Percentiles rank a stretch among this genome's conserved stretches.
Conservation (phyloP, 306 rosid genomes). For the Oxytropis ochrocephala region DNA sequence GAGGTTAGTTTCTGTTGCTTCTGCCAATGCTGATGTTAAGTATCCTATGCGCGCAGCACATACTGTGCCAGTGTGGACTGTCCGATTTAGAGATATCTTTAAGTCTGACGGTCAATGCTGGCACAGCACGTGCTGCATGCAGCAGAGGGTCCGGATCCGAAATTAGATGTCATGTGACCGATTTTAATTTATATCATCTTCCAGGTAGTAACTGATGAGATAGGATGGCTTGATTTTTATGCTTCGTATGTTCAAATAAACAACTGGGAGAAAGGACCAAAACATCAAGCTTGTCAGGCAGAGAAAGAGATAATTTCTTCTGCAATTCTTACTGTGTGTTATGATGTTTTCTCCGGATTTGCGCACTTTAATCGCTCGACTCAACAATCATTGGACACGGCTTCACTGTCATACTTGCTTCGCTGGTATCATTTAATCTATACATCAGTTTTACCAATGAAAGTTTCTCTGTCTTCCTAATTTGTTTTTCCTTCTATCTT, state of each 20-base stretch:
- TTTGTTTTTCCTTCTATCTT: not conserved
- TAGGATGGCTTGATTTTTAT: slow-evolving; percentile 71
- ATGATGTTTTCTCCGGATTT: slow-evolving; percentile 63
- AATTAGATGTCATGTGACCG: not conserved
- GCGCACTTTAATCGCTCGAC: slow-evolving; percentile 60
- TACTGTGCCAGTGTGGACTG: no score
- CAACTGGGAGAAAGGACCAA: slow-evolving; percentile 37
- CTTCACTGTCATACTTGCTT: slow-evolving; percentile 50
- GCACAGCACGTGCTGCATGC: no score
- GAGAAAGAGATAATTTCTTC: slow-evolving; percentile 58
- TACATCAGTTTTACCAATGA: not conserved
- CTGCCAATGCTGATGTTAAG: not conserved
- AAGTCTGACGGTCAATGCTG: no score
- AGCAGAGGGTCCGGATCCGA: no score
- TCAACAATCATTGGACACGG: slow-evolving; percentile 45
- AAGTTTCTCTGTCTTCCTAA: not conserved
- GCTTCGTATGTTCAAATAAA: slow-evolving; percentile 32
- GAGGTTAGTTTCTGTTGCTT: slow-evolving; percentile 44
- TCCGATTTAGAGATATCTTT: no score
- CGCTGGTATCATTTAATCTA: slow-evolving; percentile 33
- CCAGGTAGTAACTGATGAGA: slow-evolving; percentile 62
- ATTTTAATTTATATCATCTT: not conserved
- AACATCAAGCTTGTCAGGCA: slow-evolving; percentile 46
- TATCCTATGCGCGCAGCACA: no score
- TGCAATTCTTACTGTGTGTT: slow-evolving; percentile 47